phyloP scores from a whole-genome alignment of 768 basidiomycete genomes.

The Agaricus blazei region DNA sequence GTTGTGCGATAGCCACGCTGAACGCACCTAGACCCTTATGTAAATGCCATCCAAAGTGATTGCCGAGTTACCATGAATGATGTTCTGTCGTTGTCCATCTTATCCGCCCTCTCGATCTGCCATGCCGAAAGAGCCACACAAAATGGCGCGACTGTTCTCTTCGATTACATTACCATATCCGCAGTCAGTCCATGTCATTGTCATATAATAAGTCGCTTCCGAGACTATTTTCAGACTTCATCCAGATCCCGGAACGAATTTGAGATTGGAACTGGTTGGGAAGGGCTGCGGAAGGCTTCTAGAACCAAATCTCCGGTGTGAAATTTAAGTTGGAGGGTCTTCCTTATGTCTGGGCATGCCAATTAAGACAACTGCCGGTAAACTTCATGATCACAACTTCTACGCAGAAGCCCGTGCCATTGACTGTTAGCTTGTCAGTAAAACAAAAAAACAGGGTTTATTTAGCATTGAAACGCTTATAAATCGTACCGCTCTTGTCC shows the following conservation, averaged over 20 bases:
- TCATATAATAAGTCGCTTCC: neutral
- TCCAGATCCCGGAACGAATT: conserved; percentile 75
- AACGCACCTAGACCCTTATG: conserved; percentile 70
- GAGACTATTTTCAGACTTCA: conserved; percentile 73
- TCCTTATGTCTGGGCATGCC: conserved; percentile 49
- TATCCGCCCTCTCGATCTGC: conserved; percentile 59
- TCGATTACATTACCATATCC: conserved; percentile 48
- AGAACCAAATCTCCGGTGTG: conserved; percentile 80
- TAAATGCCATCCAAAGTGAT: conserved; percentile 68
- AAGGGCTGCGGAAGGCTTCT: conserved; percentile 41
- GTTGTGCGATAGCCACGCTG: conserved; percentile 47
- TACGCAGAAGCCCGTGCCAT: conserved; percentile 39
- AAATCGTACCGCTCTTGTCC: conserved; percentile 53
- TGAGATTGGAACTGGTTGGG: conserved; percentile 37
- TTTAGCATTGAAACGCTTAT: conserved; percentile 16
- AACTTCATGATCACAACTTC: conserved; percentile 66
- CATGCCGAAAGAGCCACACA: conserved; percentile 63
- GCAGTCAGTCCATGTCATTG: neutral
- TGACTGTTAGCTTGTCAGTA: conserved; percentile 41
- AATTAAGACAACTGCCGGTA: conserved; percentile 66
- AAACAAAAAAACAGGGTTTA: conserved; percentile 54
- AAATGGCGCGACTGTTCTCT: conserved; percentile 59
- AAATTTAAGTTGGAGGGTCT: conserved; percentile 44
- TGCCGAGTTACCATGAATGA: conserved; percentile 64
- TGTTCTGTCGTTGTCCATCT: conserved; percentile 54